Percentiles rank a stretch among this genome's conserved stretches.
Conservation (phyloP, 179 eudicot species). For the Spergularia azorica region DNA sequence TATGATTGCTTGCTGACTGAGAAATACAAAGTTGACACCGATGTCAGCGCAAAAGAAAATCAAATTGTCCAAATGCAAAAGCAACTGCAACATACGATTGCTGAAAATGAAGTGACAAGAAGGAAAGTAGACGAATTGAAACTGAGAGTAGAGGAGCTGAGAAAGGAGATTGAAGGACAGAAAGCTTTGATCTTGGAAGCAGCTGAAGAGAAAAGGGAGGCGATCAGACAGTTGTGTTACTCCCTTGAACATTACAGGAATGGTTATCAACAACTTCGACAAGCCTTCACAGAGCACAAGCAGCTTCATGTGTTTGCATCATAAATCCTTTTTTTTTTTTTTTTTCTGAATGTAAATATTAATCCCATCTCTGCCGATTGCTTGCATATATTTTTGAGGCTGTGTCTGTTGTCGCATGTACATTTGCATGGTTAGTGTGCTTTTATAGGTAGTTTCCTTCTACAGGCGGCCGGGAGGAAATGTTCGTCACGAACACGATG, state of each 20-base stretch:
- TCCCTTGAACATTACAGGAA: slow-evolving; percentile 78
- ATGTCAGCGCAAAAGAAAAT: slow-evolving; percentile 40
- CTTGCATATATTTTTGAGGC: slow-evolving; percentile 10
- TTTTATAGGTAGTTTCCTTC: too few relatives aligned
- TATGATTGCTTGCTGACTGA: slow-evolving; percentile 51
- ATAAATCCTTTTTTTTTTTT: background rate
- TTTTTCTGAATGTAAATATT: background rate
- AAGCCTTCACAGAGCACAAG: slow-evolving; percentile 57
- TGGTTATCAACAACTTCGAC: slow-evolving; percentile 57
- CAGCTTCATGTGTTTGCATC: slow-evolving; percentile 51
- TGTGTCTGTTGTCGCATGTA: background rate
- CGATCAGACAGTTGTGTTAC: slow-evolving; percentile 78
- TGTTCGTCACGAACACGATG: too few relatives aligned
- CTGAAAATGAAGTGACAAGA: slow-evolving; percentile 25
- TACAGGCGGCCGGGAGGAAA: too few relatives aligned
- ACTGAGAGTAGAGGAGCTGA: slow-evolving; percentile 45
- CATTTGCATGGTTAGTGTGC: background rate
- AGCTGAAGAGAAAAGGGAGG: slow-evolving; percentile 85
- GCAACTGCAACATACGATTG: slow-evolving; percentile 27
- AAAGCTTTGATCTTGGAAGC: slow-evolving; percentile 47
- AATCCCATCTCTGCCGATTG: slow-evolving; percentile 2
- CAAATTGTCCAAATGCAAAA: slow-evolving; percentile 41
- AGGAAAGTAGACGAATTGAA: slow-evolving; percentile 44
- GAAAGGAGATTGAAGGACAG: slow-evolving; percentile 53
- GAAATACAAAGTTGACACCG: slow-evolving; percentile 42